Conservation (phyloP, 2,329 filamentous ascomycete species). For the Ilyonectria robusta region DNA sequence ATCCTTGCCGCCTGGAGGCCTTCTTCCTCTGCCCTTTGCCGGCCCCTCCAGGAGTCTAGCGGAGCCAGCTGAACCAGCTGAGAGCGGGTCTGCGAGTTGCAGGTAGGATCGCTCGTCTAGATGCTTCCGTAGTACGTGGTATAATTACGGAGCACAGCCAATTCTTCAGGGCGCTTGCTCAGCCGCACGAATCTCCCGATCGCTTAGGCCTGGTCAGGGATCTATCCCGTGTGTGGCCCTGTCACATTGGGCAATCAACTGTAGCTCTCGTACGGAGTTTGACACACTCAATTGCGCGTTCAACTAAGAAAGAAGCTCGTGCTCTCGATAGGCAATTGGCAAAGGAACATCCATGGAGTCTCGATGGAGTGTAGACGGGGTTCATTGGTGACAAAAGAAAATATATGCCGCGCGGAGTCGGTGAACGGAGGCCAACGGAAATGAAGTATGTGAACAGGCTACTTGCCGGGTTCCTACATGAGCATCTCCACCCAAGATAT, state of each 20-base stretch:
- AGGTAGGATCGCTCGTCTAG: neutral
- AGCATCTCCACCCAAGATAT: constrained; percentile 19
- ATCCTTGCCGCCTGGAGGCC: neutral
- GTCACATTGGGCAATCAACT: constrained; percentile 4
- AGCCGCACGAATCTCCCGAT: constrained; percentile 26
- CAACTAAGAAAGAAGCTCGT: neutral
- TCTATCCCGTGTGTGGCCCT: constrained; percentile 3
- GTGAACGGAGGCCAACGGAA: constrained; percentile 33
- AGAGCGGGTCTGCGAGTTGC: constrained; percentile 2
- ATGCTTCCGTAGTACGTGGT: neutral
- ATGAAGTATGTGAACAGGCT: constrained; percentile 13
- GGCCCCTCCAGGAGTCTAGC: too few relatives aligned
- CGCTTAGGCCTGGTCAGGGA: constrained; percentile 3
- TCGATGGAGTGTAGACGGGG: neutral
- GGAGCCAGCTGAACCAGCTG: constrained; percentile 4
- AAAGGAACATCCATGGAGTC: neutral
- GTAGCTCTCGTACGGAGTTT: neutral
- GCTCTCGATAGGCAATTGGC: constrained; percentile 1
- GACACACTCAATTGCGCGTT: constrained; percentile 1
- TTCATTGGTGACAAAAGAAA: neutral
- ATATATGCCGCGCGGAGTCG: neutral
- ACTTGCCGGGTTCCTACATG: constrained; percentile 30
- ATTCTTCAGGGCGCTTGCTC: constrained; percentile 8
- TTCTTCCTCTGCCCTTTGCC: constrained; percentile 3
- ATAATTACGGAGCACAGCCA: neutral